phyloP scores from a whole-genome alignment of 2,329 filamentous ascomycete species.

The Arachnopeziza araneosa region DNA sequence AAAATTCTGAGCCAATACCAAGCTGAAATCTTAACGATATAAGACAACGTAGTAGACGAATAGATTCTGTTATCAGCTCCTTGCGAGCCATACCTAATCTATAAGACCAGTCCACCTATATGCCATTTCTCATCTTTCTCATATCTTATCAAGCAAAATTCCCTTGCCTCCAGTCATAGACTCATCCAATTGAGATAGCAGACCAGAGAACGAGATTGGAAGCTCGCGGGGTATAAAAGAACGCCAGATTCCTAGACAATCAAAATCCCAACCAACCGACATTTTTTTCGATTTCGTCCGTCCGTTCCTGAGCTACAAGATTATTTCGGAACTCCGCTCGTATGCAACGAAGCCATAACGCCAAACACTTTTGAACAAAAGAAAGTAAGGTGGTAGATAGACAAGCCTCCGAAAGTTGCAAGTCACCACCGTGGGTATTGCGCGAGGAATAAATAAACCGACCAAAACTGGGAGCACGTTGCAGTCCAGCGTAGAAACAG shows the following conservation, averaged over 20 bases:
- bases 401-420: neutral
- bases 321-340: neutral
- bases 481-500: neutral
- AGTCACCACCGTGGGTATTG: slow-evolving; percentile 1
- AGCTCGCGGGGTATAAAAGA: neutral
- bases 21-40: neutral
- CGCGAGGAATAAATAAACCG: slow-evolving; percentile 1
- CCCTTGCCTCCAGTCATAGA: neutral
- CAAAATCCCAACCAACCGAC: neutral
- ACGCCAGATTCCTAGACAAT: neutral
- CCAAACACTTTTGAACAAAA: neutral
- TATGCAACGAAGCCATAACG: neutral
- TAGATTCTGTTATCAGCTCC: neutral
- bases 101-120: neutral
- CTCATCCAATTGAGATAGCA: neutral
- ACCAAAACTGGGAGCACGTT: neutral
- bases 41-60: neutral
- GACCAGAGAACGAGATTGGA: neutral
- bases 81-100: neutral
- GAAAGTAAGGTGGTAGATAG: neutral
- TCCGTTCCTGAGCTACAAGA: neutral
- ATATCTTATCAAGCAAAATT: neutral
- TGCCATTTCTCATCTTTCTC: neutral
- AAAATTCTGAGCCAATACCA: neutral
- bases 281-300: neutral